A percentile compares a stretch with the other conserved stretches of the same genome.
Evolutionary conservation across 495 filamentous ascomycete species (phyloP).

Genomic region (Penicillium subrubescens): DNA sequence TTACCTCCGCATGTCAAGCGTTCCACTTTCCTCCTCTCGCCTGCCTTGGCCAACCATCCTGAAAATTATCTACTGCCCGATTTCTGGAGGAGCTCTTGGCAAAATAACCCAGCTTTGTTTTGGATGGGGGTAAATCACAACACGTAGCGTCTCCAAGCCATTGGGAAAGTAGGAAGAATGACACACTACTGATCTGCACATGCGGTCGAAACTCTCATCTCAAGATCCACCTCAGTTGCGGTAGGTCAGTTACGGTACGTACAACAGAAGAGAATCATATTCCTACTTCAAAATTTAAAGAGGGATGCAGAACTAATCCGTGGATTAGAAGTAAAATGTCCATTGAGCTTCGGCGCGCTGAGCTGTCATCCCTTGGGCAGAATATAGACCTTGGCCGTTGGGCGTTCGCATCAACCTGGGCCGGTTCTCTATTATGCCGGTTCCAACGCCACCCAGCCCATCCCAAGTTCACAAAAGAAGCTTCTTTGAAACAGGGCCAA

Average conservation of each 20-base stretch:
- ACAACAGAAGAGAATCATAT: too few relatives aligned
- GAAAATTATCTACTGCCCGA: neutral
- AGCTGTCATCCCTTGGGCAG: slow-evolving; percentile 5
- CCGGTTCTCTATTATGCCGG: slow-evolving; percentile 21
- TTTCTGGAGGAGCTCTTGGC: neutral
- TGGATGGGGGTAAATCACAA: neutral
- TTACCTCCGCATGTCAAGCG: too few relatives aligned
- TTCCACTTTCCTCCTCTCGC: too few relatives aligned
- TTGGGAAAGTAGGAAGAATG: neutral
- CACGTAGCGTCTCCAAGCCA: too few relatives aligned
- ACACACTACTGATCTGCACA: slow-evolving; percentile 16
- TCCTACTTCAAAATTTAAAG: too few relatives aligned
- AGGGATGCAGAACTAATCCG: neutral
- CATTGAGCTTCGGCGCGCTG: neutral
- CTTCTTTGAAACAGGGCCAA: slow-evolving; percentile 29
- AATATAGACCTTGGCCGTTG: slow-evolving; percentile 12
- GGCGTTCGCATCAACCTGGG: slow-evolving; percentile 28
- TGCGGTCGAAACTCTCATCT: slow-evolving; percentile 15
- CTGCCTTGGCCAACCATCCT: neutral
- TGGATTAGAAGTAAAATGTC: neutral
- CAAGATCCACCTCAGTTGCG: neutral
- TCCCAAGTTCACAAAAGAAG: slow-evolving; percentile 25
- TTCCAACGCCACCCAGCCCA: slow-evolving; percentile 32
- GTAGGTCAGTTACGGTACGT: too few relatives aligned
- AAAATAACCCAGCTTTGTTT: neutral